These are phyloP conservation scores for Hevea brasiliensis DNA, from an alignment of 345 rosid genomes.

Conservation along the genomic window DNA sequence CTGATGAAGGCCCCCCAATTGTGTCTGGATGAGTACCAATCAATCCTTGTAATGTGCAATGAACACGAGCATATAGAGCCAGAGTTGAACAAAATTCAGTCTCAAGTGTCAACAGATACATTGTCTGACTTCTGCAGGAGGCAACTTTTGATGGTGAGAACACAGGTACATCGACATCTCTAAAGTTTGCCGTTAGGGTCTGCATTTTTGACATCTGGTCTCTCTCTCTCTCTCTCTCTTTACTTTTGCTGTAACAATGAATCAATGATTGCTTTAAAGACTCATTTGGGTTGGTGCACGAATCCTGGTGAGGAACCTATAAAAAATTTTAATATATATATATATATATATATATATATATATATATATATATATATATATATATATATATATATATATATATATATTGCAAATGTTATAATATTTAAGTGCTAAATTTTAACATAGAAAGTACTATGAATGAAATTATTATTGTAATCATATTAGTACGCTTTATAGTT, in stretches of 20 bases:
- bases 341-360: no score
- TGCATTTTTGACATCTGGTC: background rate
- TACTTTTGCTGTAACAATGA: background rate
- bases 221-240: no score
- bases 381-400: no score
- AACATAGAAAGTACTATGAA: no score
- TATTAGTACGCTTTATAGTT: no score
- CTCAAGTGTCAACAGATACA: background rate
- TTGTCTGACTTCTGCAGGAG: no score
- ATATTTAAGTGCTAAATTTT: no score
- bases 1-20: slow-evolving; percentile 7
- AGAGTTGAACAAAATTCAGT: background rate
- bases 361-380: no score
- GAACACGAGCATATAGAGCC: slow-evolving; percentile 5
- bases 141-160: background rate
- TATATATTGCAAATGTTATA: no score
- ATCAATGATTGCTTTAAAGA: no score
- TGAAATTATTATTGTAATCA: no score
- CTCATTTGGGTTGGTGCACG: background rate
- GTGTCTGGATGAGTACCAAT: slow-evolving; percentile 7
- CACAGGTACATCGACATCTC: background rate
- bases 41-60: background rate
- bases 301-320: background rate
- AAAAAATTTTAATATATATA: no score
- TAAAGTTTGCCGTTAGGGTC: background rate